A percentile compares a stretch with the other conserved stretches of the same genome.
Conservation (phyloP, 371 early-diverging fungal species). For the Mortierella sp. region DNA sequence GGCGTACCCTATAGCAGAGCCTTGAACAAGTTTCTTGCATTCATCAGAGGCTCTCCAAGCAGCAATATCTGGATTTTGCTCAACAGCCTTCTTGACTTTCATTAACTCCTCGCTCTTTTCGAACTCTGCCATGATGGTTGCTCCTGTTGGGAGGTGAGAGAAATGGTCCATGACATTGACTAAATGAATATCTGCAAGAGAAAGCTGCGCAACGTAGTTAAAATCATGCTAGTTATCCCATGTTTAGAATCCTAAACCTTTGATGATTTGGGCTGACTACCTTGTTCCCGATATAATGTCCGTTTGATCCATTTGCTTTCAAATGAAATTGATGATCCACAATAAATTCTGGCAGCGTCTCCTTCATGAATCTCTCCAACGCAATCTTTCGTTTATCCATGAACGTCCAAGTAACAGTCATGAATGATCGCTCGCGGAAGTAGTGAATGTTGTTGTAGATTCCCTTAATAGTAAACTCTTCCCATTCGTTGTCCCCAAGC, state of each 20-base stretch:
- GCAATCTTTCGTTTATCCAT: slow-evolving; percentile 21
- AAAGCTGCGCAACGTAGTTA: slow-evolving; percentile 6
- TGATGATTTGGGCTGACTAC: not conserved
- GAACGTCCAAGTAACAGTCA: slow-evolving; percentile 22
- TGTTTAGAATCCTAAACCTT: too few relatives aligned
- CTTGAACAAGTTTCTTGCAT: slow-evolving; percentile 4
- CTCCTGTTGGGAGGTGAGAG: slow-evolving; percentile 27
- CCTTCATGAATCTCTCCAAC: slow-evolving; percentile 4
- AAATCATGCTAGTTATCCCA: too few relatives aligned
- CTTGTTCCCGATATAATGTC: slow-evolving; percentile 34
- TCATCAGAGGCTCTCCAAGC: slow-evolving; percentile 33
- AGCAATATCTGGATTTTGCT: slow-evolving; percentile 24
- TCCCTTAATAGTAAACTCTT: slow-evolving; percentile 15
- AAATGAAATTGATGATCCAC: slow-evolving; percentile 23
- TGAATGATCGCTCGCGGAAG: slow-evolving; percentile 24
- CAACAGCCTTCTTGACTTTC: slow-evolving; percentile 31
- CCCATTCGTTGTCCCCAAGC: slow-evolving; percentile 17
- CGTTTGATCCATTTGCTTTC: slow-evolving; percentile 20
- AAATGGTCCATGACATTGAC: slow-evolving; percentile 44
- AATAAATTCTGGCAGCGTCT: slow-evolving; percentile 19
- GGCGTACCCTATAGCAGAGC: slow-evolving; percentile 13
- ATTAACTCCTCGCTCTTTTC: slow-evolving; percentile 21
- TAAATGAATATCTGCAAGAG: slow-evolving; percentile 43
- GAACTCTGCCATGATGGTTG: slow-evolving; percentile 8
- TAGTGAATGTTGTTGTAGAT: slow-evolving; percentile 20